Evolutionary conservation across 768 basidiomycete genomes (phyloP).

Genomic region (Grammothele lineata): DNA sequence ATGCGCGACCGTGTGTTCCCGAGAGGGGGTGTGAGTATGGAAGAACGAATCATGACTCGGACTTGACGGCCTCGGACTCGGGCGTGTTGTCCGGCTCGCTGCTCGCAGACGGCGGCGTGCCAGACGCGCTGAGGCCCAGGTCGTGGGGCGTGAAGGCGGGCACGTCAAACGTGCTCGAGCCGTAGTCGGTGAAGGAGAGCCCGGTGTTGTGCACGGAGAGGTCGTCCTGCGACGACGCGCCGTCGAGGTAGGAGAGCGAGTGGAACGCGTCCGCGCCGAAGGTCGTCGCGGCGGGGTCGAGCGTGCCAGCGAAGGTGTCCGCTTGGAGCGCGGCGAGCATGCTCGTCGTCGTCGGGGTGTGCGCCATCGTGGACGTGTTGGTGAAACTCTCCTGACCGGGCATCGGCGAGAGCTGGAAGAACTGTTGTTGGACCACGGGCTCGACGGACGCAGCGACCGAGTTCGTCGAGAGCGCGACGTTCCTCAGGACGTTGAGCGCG

Average conservation of each 20-base stretch:
- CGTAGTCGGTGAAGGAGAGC: conserved; percentile 70
- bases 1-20: no score
- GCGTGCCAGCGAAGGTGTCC: conserved; percentile 61
- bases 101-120: conserved; percentile 29
- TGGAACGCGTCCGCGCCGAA: conserved; percentile 70
- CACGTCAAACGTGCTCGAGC: conserved; percentile 63
- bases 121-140: conserved; percentile 50
- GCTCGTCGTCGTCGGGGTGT: conserved; percentile 85
- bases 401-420: conserved; percentile 86
- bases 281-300: conserved; percentile 58
- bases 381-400: conserved; percentile 76
- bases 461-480: conserved; percentile 84
- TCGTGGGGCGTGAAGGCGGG: conserved; percentile 63
- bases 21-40: no score
- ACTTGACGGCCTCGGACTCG: conserved; percentile 63
- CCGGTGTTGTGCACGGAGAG: conserved; percentile 59
- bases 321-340: conserved; percentile 87
- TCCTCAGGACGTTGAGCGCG: conserved; percentile 82
- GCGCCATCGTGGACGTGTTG: conserved; percentile 55
- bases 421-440: conserved; percentile 88
- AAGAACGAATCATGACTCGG: conserved; percentile 54
- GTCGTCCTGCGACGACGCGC: conserved; percentile 61
- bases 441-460: conserved; percentile 91
- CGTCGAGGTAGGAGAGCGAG: conserved; percentile 74
- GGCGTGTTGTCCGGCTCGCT: conserved; percentile 61